Evolutionary conservation across 305 asterid species (phyloP), one percentile per base, ranked within the genome.

Genomic region (Salvia sclarea): DNA sequence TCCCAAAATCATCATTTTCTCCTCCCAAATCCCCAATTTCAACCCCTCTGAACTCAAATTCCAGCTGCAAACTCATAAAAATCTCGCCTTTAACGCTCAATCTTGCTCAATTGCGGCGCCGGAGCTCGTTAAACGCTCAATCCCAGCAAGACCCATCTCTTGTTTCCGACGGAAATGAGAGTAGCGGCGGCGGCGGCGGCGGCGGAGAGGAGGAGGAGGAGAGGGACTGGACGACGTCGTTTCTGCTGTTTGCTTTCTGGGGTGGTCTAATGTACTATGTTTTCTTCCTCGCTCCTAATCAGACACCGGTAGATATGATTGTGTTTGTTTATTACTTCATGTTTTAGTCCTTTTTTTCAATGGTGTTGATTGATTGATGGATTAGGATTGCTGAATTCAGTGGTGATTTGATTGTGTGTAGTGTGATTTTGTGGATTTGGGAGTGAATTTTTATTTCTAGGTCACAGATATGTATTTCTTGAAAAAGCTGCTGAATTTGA

Each of bases 151-250:
- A 82, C 61, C 79, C 91, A 25, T 6, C 75, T 44, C 61, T 45
- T 45, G 45, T 44, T 60, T 71, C 82, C 35, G 79, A 76, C 40
- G 77, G 80, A 69, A 66, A 66, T 16, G 79, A 78, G 75, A 55
- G 37, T 31, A 43, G 69, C 47, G 74, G 9, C 13, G 83, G 47
- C 14, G 74, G 79, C 2, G 84, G 65, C 38, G 87, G 82, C 31
- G 71, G 53, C 3, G 79, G 76, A 2, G 84, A 71, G 0, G 95
- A 79, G 24, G 95, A 78, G 70, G 91, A 75, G 65, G 92, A 75
- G 70, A 87, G 91, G 85, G 96, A 86, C 68, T 81, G 97, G 97
- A 90, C 96, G 74, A 83, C 95, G 61, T 93, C 98, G 78, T 68
- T 88, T 53, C 76, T 87, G 84, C 85, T 91, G 54, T 81, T 87